A percentile compares a stretch with the other conserved stretches of the same genome.
Evolutionary conservation across 768 basidiomycete species (phyloP).

Genomic region (Mycena capillaripes): DNA sequence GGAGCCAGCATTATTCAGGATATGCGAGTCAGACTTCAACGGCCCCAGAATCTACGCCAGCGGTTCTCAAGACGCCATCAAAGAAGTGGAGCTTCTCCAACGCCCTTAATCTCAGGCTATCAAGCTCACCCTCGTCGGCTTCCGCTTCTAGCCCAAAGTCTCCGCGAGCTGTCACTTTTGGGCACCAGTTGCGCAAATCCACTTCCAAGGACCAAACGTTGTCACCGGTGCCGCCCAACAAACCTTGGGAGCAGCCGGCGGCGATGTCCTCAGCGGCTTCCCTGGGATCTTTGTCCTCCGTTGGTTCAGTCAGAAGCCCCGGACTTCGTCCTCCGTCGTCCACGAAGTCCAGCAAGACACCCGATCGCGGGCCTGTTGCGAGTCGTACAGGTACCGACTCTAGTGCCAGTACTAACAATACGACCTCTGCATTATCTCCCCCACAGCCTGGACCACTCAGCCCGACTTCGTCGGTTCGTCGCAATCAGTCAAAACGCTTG

Average conservation of each 20-base stretch:
- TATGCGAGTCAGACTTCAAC: constrained; percentile 52
- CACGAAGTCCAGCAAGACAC: constrained; percentile 60
- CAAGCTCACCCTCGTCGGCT: constrained; percentile 73
- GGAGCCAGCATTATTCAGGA: constrained; percentile 56
- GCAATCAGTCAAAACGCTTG: constrained; percentile 82
- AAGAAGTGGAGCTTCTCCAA: constrained; percentile 98
- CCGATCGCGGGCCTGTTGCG: constrained; percentile 66
- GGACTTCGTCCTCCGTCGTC: constrained; percentile 58
- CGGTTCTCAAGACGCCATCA: constrained; percentile 82
- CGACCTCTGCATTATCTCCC: constrained; percentile 66
- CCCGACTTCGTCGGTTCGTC: constrained; percentile 77
- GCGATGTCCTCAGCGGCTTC: constrained; percentile 87
- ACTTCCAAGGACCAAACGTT: constrained; percentile 74
- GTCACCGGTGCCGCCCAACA: constrained; percentile 53
- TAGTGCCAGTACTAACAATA: constrained; percentile 78
- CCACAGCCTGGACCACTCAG: constrained; percentile 75
- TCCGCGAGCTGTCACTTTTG: constrained; percentile 76
- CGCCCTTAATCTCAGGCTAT: constrained; percentile 82
- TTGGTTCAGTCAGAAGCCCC: constrained; percentile 72
- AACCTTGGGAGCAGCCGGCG: constrained; percentile 78
- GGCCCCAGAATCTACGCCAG: constrained; percentile 60
- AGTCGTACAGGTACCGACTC: constrained; percentile 85
- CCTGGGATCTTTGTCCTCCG: constrained; percentile 79
- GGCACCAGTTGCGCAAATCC: constrained; percentile 77
- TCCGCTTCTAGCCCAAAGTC: constrained; percentile 65